Base-by-base conservation (phyloP, 2,329 filamentous ascomycete species). In the Xylariaceae sp. region DNA sequence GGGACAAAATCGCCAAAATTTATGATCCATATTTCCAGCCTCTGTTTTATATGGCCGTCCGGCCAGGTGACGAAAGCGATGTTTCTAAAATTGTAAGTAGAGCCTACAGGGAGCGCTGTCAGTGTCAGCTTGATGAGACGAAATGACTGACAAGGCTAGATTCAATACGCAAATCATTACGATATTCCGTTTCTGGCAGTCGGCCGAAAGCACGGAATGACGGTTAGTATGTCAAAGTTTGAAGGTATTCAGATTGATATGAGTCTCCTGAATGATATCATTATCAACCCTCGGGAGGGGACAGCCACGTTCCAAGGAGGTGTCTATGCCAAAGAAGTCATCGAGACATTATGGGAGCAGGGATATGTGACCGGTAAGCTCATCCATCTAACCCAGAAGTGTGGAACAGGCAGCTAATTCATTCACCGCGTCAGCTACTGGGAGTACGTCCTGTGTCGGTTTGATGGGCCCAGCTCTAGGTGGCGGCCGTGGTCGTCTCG, bases 201-300 rank as follows among this genome's bases (percentile, higher is more conserved):
- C 30, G 34, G 9, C 12, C 29, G 30, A 1, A 30, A 30, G 3
- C 44, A 46, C 30, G 29, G 11, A 4, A 7, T 46, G 3, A 32
- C 44, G 6, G 6, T 3, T 6, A 32, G 3, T 7, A 6, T 32
- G 32, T 29, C 30, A 7, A n/a, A 19, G 3, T 65, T 67, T 49
- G 56, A 55, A 2, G 65, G 65, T 5, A 47, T 68, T 12, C 44
- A 61, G 41, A 67, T 68, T 31, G 50, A 62, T 27, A 26, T 67
- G 42, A 32, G 9, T 4, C 4, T 47, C 1, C 59, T 67, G 0
- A 40, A 47, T 2, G 47, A 40, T 34, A 63, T 67, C 9, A 43
- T 47, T 50, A 45, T 51, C 11, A 27, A 3, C 41, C 7, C 7
- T 1, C 9, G 39, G 4, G 12, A n/a, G 11, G 4, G 30, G 26